Base-by-base conservation (phyloP, 495 filamentous ascomycete species). In the Aspergillus sclerotiicarbonarius region DNA sequence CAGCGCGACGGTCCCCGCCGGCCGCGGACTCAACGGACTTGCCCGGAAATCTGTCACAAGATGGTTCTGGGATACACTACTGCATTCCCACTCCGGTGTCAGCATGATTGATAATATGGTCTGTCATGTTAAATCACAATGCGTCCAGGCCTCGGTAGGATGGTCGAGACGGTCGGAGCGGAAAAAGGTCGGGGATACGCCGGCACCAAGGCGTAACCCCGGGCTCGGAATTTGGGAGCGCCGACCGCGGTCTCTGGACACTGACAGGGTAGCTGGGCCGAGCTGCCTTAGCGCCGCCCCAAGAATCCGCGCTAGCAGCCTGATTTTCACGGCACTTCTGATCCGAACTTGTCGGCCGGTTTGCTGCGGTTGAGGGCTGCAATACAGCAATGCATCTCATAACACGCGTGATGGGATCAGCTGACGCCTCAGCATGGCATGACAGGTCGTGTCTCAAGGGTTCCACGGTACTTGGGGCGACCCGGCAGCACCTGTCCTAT, bases 1-100 rank as follows among this genome's bases (percentile, higher is more conserved):
- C 9, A 35, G 33, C 33, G 33, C 37, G 37, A n/a, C 13, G 37
- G 13, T n/a, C 7, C 10, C 37, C 37, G 37, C 13, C 37, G n/a
- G 37, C 37, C 12, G 15, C 13, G 37, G 25, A 25, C 25, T n/a
- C 37, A 12, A 37, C 56, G 56, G 56, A 58, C 33, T 53, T 58
- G 48, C 39, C 56, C 56, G 56, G 49, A 13, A 1, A 19, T 52
- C 18, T 7, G 16, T 39, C 51, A 21, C 20, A 37, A 54, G 39
- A 6, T n/a, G 9, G 20, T 41, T 32, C 35, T 10, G 41, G 39
- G 16, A 44, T 5, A 37, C 39, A 35, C 52, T 41, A 54, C 32
- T 53, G 51, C 52, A 46, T 54, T 43, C 52, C 30, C 2, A 12
- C 32, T 37, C 32, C 2, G 5, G 6, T 13, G 25, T n/a, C 31